Conservation (phyloP, 768 basidiomycete species). For the Solioccasus polychromus region DNA sequence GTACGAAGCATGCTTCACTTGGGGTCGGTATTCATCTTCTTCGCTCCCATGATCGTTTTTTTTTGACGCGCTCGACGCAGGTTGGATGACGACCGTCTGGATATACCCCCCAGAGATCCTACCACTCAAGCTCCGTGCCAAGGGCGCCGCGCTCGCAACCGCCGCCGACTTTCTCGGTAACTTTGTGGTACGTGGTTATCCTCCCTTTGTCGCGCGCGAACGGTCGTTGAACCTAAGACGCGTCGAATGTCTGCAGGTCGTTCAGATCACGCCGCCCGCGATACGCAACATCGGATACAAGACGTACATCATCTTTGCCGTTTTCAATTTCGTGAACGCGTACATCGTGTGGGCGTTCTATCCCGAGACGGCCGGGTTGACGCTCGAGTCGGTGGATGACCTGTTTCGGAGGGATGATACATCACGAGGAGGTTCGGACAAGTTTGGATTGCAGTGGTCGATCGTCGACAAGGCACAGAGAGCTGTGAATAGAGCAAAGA, state of each 20-base stretch:
- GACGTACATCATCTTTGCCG: constrained; percentile 6
- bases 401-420: not conserved
- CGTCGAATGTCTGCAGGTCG: not conserved
- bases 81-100: constrained; percentile 11
- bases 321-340: constrained; percentile 4
- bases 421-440: not conserved
- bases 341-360: constrained; percentile 4
- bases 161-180: constrained; percentile 8
- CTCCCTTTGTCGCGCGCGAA: not conserved
- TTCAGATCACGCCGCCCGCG: constrained; percentile 9
- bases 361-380: constrained; percentile 7
- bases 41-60: not conserved
- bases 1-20: constrained; percentile 8
- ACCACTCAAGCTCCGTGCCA: constrained; percentile 7
- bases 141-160: constrained; percentile 3
- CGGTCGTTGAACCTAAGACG: too few species aligned
- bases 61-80: not conserved
- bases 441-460: not conserved
- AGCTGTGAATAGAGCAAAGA: not conserved
- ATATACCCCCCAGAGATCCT: constrained; percentile 8
- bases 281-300: constrained; percentile 10
- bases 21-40: not conserved
- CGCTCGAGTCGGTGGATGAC: constrained; percentile 5
- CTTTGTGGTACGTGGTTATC: constrained; percentile 3
- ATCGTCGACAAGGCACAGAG: not conserved